Evolutionary conservation across 192 early-diverging fungal genomes (phyloP).

Genomic region (Thoreauomyces humboldtii): DNA sequence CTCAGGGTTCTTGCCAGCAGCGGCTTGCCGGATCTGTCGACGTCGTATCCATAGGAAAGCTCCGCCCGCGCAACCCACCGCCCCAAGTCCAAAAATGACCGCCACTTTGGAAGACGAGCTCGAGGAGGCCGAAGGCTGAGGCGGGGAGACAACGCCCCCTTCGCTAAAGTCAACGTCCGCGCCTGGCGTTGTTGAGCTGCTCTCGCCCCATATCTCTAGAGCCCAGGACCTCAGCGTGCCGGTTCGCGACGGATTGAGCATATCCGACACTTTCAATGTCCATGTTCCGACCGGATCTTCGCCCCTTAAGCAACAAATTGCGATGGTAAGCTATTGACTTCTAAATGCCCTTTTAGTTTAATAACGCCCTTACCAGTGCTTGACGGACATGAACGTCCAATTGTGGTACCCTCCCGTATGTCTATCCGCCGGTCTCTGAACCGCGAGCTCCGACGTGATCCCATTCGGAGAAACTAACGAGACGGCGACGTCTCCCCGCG

Average conservation of each 20-base stretch:
- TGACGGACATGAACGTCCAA: slow-evolving; percentile 96
- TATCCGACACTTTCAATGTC: slow-evolving; percentile 47
- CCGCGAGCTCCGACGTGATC: slow-evolving; percentile 66
- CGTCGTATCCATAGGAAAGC: background rate
- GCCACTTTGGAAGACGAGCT: slow-evolving; percentile 1
- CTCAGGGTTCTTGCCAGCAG: background rate
- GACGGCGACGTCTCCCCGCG: slow-evolving; percentile 85
- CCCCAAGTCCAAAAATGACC: background rate
- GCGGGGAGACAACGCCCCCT: background rate
- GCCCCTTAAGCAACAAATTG: slow-evolving; percentile 57
- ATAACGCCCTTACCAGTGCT: slow-evolving; percentile 76
- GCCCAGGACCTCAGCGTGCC: slow-evolving; percentile 36
- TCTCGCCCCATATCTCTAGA: slow-evolving; percentile 39
- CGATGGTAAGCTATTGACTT: background rate
- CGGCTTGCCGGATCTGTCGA: background rate
- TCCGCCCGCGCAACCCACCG: background rate
- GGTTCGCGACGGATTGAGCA: slow-evolving; percentile 10
- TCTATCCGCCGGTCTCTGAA: slow-evolving; percentile 60
- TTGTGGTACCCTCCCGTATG: slow-evolving; percentile 66
- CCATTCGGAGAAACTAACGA: slow-evolving; percentile 72
- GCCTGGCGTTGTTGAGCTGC: too few species aligned
- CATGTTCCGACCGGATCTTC: slow-evolving; percentile 84
- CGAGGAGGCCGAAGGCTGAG: slow-evolving; percentile 10
- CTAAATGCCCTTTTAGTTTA: background rate
- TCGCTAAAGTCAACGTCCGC: too few species aligned